Conservation (phyloP, 2,329 filamentous ascomycete species). For the Aspergillus udagawae region DNA sequence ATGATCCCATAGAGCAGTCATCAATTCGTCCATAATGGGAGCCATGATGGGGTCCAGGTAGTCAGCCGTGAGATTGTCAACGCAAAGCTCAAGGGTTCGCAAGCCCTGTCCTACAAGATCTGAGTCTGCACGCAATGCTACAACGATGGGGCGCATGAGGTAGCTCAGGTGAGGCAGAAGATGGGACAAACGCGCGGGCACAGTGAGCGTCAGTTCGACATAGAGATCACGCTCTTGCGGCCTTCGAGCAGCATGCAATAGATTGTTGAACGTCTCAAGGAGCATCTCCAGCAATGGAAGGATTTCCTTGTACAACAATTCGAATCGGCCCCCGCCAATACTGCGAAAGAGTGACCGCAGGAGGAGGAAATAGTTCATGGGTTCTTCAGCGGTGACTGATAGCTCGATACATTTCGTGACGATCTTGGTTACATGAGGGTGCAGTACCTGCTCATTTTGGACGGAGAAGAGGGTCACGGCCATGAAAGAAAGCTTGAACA, state of each 20-base stretch:
- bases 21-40: conserved; percentile 95
- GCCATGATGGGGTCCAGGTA: conserved; percentile 99
- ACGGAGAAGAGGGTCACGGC: conserved; percentile 92
- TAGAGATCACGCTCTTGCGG: conserved; percentile 90
- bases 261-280: conserved; percentile 91
- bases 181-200: conserved; percentile 90
- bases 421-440: conserved; percentile 95
- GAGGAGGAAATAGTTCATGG: conserved; percentile 97
- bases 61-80: conserved; percentile 96
- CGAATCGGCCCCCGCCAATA: conserved; percentile 95
- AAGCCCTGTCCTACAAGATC: conserved; percentile 94
- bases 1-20: conserved; percentile 96
- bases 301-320: conserved; percentile 97
- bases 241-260: conserved; percentile 85
- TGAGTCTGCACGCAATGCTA: conserved; percentile 83
- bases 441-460: conserved; percentile 91
- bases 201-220: conserved; percentile 92
- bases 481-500: conserved; percentile 99
- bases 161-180: conserved; percentile 92
- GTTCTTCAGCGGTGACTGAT: conserved; percentile 91
- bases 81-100: conserved; percentile 88
- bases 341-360: conserved; percentile 89
- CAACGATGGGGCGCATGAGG: conserved; percentile 95
- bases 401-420: conserved; percentile 96
- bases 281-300: conserved; percentile 95